phyloP scores from a whole-genome alignment of 805 yeast species.

The Zygotorulaspora florentina region DNA sequence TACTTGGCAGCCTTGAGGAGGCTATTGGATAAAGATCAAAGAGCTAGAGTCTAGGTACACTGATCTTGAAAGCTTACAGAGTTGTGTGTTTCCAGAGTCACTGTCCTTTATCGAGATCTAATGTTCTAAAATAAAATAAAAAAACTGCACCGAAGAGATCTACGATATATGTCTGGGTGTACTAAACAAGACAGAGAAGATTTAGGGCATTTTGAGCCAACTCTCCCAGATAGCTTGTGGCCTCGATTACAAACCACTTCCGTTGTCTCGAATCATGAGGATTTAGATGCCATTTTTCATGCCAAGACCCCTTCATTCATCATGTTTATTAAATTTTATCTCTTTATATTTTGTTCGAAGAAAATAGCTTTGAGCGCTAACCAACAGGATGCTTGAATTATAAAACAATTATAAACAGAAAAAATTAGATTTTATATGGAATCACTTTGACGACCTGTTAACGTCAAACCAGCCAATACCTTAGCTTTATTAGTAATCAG shows the following conservation, averaged over 20 bases:
- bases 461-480: constrained; percentile 49
- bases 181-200: background rate
- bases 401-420: background rate
- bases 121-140: background rate
- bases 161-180: background rate
- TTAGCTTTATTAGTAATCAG: constrained; percentile 55
- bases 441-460: constrained; percentile 75
- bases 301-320: too few species aligned
- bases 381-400: background rate
- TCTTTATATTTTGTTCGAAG: background rate
- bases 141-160: background rate
- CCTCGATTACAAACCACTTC: background rate
- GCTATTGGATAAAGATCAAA: too few species aligned
- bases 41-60: too few species aligned
- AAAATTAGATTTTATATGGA: constrained; percentile 35
- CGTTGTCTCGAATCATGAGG: background rate
- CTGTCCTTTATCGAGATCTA: background rate
- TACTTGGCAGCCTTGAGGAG: too few species aligned
- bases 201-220: too few species aligned
- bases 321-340: too few species aligned
- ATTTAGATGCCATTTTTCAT: background rate
- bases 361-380: too few species aligned
- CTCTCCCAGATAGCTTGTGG: too few species aligned
- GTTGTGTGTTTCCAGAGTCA: too few species aligned
- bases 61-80: too few species aligned